Percentiles rank a stretch among this genome's conserved stretches.
phyloP scores from a whole-genome alignment of 108 stramenopile species.

The Cyclostephanos tholiformis region DNA sequence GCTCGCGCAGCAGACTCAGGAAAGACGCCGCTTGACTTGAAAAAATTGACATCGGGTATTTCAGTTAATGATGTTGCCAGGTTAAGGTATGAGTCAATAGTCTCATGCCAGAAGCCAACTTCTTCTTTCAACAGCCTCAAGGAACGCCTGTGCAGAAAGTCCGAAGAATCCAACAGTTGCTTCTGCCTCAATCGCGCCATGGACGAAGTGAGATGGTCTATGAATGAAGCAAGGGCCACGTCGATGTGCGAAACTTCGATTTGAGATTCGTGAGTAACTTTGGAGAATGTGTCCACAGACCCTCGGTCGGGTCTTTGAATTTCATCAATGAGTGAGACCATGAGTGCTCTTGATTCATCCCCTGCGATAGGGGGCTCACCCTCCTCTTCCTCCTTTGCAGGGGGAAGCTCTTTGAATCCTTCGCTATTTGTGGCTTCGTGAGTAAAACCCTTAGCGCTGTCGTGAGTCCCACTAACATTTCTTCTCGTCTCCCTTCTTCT shows the following conservation, averaged over 20 bases:
- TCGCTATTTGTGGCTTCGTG: neutral
- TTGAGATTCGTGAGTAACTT: conserved; percentile 29
- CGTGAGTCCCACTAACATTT: neutral
- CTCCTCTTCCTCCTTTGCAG: neutral
- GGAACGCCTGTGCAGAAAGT: neutral
- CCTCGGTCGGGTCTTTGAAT: conserved; percentile 10
- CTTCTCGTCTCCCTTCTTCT: neutral
- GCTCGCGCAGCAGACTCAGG: conserved; percentile 28
- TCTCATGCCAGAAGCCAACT: conserved; percentile 29
- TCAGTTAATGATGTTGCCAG: conserved; percentile 17
- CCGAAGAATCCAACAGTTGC: conserved; percentile 5
- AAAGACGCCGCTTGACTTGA: conserved; percentile 5
- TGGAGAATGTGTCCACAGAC: conserved; percentile 25
- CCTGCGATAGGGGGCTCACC: neutral
- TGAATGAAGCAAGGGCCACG: conserved; percentile 35
- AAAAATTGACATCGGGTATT: conserved; percentile 15
- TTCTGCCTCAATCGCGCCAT: conserved; percentile 12
- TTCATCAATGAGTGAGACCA: conserved; percentile 11
- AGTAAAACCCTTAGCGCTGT: neutral
- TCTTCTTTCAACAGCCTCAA: conserved; percentile 12
- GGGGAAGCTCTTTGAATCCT: neutral
- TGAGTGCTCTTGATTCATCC: neutral
- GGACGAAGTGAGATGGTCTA: conserved; percentile 31
- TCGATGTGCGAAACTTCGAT: conserved; percentile 30
- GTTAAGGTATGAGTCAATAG: conserved; percentile 27